Base-by-base conservation (phyloP, 805 yeast genomes). In the Tetrapisispora iriomotensis region DNA sequence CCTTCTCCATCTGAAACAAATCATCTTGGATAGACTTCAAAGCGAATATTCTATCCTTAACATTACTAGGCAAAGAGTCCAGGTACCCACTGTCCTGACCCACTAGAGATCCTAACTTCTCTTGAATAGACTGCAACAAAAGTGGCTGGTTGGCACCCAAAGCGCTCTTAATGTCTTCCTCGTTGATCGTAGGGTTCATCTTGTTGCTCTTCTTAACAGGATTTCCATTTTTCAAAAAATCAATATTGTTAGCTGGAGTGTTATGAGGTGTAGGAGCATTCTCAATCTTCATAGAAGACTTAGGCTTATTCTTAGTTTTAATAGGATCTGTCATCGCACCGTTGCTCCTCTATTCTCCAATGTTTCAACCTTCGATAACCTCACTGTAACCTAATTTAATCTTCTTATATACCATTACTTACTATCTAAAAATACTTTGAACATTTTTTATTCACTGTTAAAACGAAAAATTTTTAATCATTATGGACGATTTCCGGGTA, bases 231-330 rank as follows among this genome's bases (percentile, higher is more conserved):
- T 73, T 77, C 60, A 86, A 66, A 56, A 78, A 83, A 45, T 77
- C 78, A 30, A 85, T 71, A 27, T 81, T 83, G 26, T 90, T 78
- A 3, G 97, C 84, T 13, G 98, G 98, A 1, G 98, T 92, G 71
- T 92, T 92, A 60, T 92, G 98, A 5, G 98, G 98, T 1, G 98
- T 92, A 33, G 98, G 98, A 6, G 98, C 97, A 54, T 79, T 77
- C 46, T 90, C 82, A 48, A 84, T 75, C 58, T 84, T 85, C 58
- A 81, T 82, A 41, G 72, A 58, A 20, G 59, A 54, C 32, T 50
- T 54, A 8, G 56, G 53, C 39, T 68, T 64, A 56, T 77, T 77
- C n/a, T 33, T 33, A 59, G 71, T 74, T 68, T 80, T 82, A 64
- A 87, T 87, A 29, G 95, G 95, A 64, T 81, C 90, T 36, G 90